These are phyloP conservation scores for Apiotrichum laibachii DNA, from an alignment of 1,284 basidiomycete genomes.

Conservation along the genomic window DNA sequence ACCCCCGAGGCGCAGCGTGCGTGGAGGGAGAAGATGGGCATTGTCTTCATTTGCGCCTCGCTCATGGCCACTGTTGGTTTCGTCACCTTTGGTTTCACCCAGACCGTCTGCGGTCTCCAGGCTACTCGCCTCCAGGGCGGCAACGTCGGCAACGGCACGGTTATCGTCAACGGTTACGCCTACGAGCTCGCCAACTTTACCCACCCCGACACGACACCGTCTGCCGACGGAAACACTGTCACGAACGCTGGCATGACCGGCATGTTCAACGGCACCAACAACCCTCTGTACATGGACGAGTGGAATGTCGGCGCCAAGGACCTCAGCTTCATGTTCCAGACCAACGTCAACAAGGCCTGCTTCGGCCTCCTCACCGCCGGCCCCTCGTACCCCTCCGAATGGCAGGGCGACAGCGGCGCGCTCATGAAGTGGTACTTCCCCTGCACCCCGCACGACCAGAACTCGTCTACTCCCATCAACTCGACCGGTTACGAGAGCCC, in stretches of 20 bases:
- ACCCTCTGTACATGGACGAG: conserved; percentile 73
- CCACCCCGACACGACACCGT: conserved; percentile 61
- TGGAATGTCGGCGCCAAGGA: conserved; percentile 83
- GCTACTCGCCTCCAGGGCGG: conserved; percentile 73
- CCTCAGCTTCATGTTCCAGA: conserved; percentile 91
- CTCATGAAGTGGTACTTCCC: conserved; percentile 83
- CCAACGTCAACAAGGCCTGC: conserved; percentile 78
- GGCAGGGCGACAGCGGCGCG: conserved; percentile 60
- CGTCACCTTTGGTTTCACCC: conserved; percentile 98
- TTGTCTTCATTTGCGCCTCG: conserved; percentile 71
- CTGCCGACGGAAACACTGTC: too few relatives aligned
- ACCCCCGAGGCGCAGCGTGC: conserved; percentile 93
- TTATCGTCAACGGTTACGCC: conserved; percentile 89
- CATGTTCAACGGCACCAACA: conserved; percentile 69
- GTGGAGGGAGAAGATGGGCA: conserved; percentile 95
- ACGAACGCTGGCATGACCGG: conserved; percentile 27
- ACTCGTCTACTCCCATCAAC: conserved; percentile 64
- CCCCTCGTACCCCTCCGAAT: conserved; percentile 59
- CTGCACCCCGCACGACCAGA: conserved; percentile 82
- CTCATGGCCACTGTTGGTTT: conserved; percentile 95
- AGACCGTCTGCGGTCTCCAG: conserved; percentile 84
- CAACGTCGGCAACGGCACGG: conserved; percentile 70
- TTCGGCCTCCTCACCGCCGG: conserved; percentile 66
- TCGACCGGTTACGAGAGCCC: conserved; percentile 62
- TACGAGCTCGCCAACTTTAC: conserved; percentile 86